Evolutionary conservation across 306 rosid species (phyloP).

Genomic region (Senna siamea): DNA sequence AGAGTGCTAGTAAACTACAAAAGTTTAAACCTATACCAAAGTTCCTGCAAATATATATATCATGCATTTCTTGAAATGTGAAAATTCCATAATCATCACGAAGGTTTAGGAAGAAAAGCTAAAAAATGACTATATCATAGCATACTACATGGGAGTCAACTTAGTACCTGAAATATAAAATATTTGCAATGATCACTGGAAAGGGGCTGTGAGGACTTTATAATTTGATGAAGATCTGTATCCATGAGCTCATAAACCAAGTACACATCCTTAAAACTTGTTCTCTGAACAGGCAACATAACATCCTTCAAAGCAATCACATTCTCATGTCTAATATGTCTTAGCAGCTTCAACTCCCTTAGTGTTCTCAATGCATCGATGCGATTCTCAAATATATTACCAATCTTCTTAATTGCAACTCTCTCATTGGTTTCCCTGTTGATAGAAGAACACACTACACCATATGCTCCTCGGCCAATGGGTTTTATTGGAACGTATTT

Average conservation of each 20-base stretch:
- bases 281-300: slow-evolving; percentile 70
- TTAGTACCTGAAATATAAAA: slow-evolving; percentile 78
- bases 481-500: slow-evolving; percentile 84
- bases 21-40: not conserved
- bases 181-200: slow-evolving; percentile 79
- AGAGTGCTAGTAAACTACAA: not conserved
- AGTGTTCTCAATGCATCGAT: slow-evolving; percentile 73
- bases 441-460: slow-evolving; percentile 84
- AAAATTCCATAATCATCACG: slow-evolving; percentile 14
- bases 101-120: slow-evolving; percentile 23
- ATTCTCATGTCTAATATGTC: slow-evolving; percentile 75
- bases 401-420: slow-evolving; percentile 88
- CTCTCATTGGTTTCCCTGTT: slow-evolving; percentile 77
- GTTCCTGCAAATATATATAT: slow-evolving; percentile 22
- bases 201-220: slow-evolving; percentile 71
- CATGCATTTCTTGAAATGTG: not conserved
- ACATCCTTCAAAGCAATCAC: slow-evolving; percentile 87
- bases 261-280: slow-evolving; percentile 77
- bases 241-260: slow-evolving; percentile 97
- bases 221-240: slow-evolving; percentile 83
- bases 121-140: slow-evolving; percentile 18
- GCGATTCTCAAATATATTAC: slow-evolving; percentile 68
- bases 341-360: slow-evolving; percentile 83
- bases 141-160: not conserved
- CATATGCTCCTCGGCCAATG: slow-evolving; percentile 83